phyloP scores from a whole-genome alignment of 805 yeast genomes.

The Brettanomyces bruxellensis region DNA sequence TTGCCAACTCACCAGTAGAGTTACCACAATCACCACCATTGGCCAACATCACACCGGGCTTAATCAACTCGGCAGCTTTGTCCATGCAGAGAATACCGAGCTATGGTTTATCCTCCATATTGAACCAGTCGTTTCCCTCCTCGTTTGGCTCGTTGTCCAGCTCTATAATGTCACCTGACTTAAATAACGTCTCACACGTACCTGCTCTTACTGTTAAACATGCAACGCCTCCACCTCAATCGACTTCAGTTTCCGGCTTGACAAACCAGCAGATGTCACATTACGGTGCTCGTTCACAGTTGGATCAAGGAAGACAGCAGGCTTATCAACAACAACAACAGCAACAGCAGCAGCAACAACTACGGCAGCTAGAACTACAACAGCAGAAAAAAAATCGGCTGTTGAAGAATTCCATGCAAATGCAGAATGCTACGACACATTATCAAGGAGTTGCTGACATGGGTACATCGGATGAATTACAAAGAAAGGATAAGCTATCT shows the following conservation, averaged over 20 bases:
- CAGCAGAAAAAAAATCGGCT: not conserved
- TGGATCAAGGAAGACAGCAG: too few relatives aligned
- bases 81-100: constrained; percentile 2
- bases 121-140: not conserved
- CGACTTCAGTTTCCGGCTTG: not conserved
- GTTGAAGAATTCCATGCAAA: too few relatives aligned
- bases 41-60: not conserved
- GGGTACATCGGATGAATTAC: too few relatives aligned
- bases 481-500: too few relatives aligned
- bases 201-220: not conserved
- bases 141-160: not conserved
- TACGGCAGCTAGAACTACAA: constrained; percentile 9
- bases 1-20: not conserved
- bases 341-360: constrained; percentile 9
- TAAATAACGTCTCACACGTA: not conserved
- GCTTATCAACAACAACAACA: constrained; percentile 1
- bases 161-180: not conserved
- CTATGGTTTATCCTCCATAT: constrained; percentile 1
- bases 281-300: too few relatives aligned
- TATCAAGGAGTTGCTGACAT: too few relatives aligned
- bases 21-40: not conserved
- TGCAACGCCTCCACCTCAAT: not conserved
- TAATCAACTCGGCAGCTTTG: not conserved
- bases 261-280: too few relatives aligned
- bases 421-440: too few relatives aligned